Conservation (phyloP, 768 basidiomycete species). For the Cyclocybe cylindracea region DNA sequence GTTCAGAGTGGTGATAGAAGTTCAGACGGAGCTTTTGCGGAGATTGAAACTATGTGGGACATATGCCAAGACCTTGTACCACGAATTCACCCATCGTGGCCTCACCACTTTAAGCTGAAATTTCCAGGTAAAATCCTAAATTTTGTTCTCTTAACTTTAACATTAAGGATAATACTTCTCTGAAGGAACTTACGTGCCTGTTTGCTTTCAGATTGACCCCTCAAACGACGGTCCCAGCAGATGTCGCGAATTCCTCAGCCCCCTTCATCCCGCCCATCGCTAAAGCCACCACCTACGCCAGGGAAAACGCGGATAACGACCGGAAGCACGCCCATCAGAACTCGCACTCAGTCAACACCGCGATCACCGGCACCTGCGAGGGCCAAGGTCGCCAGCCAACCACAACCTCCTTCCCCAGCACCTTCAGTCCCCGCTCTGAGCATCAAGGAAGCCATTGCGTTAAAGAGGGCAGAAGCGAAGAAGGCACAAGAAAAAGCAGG, state of each 20-base stretch:
- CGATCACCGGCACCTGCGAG: slow-evolving; percentile 20
- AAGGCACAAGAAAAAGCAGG: slow-evolving; percentile 43
- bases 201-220: too few species aligned
- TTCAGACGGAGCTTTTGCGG: too few species aligned
- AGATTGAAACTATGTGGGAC: too few species aligned
- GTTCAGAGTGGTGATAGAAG: too few species aligned
- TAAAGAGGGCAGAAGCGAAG: slow-evolving; percentile 78
- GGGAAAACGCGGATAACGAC: slow-evolving; percentile 21
- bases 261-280: slow-evolving; percentile 27
- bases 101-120: too few species aligned
- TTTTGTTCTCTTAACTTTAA: too few species aligned
- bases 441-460: slow-evolving; percentile 77
- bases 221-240: not conserved
- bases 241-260: slow-evolving; percentile 39
- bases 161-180: too few species aligned
- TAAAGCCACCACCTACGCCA: slow-evolving; percentile 28
- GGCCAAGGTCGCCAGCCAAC: slow-evolving; percentile 3
- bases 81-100: too few species aligned
- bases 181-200: too few species aligned
- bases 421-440: slow-evolving; percentile 37
- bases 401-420: slow-evolving; percentile 8
- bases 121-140: too few species aligned
- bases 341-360: slow-evolving; percentile 22
- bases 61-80: too few species aligned
- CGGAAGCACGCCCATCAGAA: slow-evolving; percentile 13